Conservation (phyloP, 345 rosid species). For the Eutrema yunnanense region DNA sequence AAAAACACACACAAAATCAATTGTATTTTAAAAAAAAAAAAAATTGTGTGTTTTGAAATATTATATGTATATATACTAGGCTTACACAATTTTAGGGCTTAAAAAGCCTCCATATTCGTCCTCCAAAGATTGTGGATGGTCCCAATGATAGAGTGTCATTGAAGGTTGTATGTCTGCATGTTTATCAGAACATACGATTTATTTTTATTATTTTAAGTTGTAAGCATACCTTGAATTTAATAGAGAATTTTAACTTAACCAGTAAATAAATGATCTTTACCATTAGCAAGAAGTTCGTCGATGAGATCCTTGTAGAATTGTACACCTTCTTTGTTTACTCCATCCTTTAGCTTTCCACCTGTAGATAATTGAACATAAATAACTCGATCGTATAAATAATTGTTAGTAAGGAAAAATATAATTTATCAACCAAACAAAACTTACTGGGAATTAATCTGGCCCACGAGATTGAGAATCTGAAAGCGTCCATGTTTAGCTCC, state of each 20-base stretch:
- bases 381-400: background rate
- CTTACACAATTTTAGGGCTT: slow-evolving; percentile 43
- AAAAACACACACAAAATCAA: background rate
- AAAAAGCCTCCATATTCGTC: slow-evolving; percentile 48
- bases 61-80: background rate
- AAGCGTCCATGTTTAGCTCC: slow-evolving; percentile 50
- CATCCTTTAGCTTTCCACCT: slow-evolving; percentile 38
- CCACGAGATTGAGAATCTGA: slow-evolving; percentile 55
- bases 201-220: background rate
- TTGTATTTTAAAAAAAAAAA: background rate
- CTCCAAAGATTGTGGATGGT: slow-evolving; percentile 45
- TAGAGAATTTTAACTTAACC: background rate
- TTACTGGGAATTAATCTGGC: slow-evolving; percentile 45
- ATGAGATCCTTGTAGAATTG: slow-evolving; percentile 43
- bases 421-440: background rate
- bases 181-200: background rate
- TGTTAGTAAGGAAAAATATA: background rate
- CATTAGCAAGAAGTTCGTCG: slow-evolving; percentile 41
- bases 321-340: slow-evolving; percentile 46
- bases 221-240: background rate
- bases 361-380: background rate
- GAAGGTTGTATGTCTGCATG: slow-evolving; percentile 40
- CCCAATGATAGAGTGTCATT: slow-evolving; percentile 50
- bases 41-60: background rate
- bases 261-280: background rate